Base-by-base conservation (phyloP, 192 early-diverging fungal genomes). In the Coemansia sp. region DNA sequence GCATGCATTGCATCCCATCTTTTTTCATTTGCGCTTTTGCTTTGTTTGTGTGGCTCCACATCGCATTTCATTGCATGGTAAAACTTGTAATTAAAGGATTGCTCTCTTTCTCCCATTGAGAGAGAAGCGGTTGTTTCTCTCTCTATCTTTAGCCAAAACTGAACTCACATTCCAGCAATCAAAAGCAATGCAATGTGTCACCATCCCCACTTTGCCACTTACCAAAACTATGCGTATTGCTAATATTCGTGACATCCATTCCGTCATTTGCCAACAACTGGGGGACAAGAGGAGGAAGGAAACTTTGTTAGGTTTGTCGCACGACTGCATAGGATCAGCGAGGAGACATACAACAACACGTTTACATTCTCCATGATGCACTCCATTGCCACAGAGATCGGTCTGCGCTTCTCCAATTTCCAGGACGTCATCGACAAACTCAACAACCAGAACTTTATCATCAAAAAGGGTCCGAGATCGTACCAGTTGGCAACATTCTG, bases 361-460 rank as follows among this genome's bases (percentile, higher is more conserved):
- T 93, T 91, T 66, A 81, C 86, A 6, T 79, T 75, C 54, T 84
- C 90, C 22, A 83, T 89, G 66, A 56, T 93, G 57, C 81, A 82
- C 41, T 65, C 73, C 33, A 83, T 85, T 34, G 85, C 83, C 10
- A 70, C 81, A 55, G 74, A 84, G 34, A 79, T 86, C 61, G 58
- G 75, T 47, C 41, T 88, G 53, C 74, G 79, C 28, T 84, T 72
- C 55, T 70, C 66, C 6, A 84, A 85, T 50, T 89, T 92, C 60
- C 78, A 80, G 59, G 81, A 79, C n/a, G 72, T 92, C 50, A 53
- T 92, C 5, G 89, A 92, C 52, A 79, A 68, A 13, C 72, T 92
- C 38, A 92, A 92, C 79, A 84, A 87, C 59, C 87, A 92, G 57
- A 85, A 75, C 71, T 89, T 87, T 61, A 52, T 92, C 45, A 74